A percentile compares a stretch with the other conserved stretches of the same genome.
Conservation (phyloP, 495 filamentous ascomycete genomes). For the Neurospora sp. region DNA sequence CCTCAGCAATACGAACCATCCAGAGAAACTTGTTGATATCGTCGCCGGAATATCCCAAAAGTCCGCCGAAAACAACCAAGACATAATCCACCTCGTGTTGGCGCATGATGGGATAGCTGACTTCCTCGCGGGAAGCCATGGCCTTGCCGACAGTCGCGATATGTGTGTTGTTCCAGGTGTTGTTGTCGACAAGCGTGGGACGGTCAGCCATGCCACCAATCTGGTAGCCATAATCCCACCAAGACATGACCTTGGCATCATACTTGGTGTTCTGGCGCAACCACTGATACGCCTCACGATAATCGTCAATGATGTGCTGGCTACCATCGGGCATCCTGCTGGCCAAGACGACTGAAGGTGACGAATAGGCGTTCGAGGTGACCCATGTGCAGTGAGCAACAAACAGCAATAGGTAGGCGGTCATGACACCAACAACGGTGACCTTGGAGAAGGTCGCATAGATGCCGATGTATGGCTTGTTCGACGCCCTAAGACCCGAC, state of each 20-base stretch:
- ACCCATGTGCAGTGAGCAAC: conserved; percentile 99
- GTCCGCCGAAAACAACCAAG: conserved; percentile 90
- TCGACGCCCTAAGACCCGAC: conserved; percentile 55
- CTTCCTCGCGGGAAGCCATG: conserved; percentile 95
- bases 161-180: conserved; percentile 99
- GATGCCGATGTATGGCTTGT: conserved; percentile 69
- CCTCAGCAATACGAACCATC: conserved; percentile 99
- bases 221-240: conserved; percentile 99
- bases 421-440: conserved; percentile 58
- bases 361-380: conserved; percentile 96
- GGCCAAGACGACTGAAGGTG: conserved; percentile 92
- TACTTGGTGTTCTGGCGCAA: conserved; percentile 91
- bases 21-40: conserved; percentile 99
- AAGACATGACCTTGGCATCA: conserved; percentile 98
- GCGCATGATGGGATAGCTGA: conserved; percentile 95
- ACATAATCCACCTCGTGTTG: conserved; percentile 99
- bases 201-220: conserved; percentile 99
- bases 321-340: conserved; percentile 87
- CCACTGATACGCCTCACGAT: conserved; percentile 99
- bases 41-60: conserved; percentile 97
- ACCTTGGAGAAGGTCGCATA: conserved; percentile 72
- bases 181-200: conserved; percentile 96
- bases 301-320: conserved; percentile 98
- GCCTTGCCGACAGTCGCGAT: conserved; percentile 99
- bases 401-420: conserved; percentile 79